These are phyloP conservation scores for Chytridium lagenaria DNA, from an alignment of 371 early-diverging fungal species.

Conservation along the genomic window DNA sequence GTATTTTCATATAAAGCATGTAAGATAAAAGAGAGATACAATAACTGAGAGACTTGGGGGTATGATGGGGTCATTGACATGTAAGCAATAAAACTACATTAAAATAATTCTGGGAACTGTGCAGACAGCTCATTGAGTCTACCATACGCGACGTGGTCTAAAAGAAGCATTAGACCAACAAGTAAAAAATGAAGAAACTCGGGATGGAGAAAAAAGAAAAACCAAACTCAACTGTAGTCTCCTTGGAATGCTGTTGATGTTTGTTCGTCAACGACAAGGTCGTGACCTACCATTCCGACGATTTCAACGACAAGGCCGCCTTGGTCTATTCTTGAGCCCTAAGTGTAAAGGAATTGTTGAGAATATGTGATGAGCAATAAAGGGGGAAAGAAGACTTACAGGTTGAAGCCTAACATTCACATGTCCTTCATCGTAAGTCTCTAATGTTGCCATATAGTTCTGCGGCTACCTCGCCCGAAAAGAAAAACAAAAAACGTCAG, in stretches of 20 bases:
- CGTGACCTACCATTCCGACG: conserved; percentile 28
- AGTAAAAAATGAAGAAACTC: not conserved
- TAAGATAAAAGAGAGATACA: no score
- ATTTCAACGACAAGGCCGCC: conserved; percentile 34
- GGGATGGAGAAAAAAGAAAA: not conserved
- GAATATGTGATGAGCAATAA: not conserved
- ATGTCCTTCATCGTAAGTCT: conserved; percentile 33
- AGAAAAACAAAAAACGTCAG: not conserved
- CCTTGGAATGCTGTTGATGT: conserved; percentile 22
- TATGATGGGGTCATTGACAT: no score
- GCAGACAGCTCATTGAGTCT: not conserved
- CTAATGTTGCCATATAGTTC: not conserved
- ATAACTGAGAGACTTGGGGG: no score
- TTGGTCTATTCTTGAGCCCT: conserved; percentile 33
- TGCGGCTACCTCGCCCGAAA: not conserved
- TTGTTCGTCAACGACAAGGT: conserved; percentile 30
- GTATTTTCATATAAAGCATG: no score
- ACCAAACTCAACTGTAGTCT: conserved; percentile 25
- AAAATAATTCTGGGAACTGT: conserved; percentile 13
- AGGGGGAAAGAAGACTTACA: not conserved
- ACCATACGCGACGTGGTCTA: not conserved
- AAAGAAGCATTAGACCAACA: not conserved
- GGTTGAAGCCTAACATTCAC: conserved; percentile 23
- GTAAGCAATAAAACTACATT: no score
- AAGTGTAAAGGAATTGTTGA: not conserved